phyloP scores from a whole-genome alignment of 2,329 filamentous ascomycete species.

The Fusarium tuaranense region DNA sequence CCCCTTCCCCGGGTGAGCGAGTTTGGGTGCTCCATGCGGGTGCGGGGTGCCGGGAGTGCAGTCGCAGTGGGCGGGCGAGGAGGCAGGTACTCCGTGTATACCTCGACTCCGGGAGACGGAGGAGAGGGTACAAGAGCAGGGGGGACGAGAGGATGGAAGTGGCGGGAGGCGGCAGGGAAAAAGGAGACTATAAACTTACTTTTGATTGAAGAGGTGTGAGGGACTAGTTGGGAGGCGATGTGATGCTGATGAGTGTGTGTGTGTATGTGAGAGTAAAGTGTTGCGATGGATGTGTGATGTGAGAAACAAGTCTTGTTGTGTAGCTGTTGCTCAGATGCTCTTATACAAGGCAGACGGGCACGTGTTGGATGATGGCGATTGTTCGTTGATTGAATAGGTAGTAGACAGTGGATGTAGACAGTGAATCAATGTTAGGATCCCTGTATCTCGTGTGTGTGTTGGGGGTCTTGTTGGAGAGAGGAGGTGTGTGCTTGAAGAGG shows the following conservation, averaged over 20 bases:
- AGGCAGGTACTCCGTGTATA: slow-evolving; percentile 37
- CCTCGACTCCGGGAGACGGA: slow-evolving; percentile 20
- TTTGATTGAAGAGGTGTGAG: slow-evolving; percentile 20
- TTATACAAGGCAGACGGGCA: slow-evolving; percentile 4
- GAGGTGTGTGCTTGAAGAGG: not conserved
- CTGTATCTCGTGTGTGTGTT: not conserved
- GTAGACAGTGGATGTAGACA: not conserved
- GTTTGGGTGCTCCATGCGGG: slow-evolving; percentile 7
- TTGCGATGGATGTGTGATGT: slow-evolving; percentile 14
- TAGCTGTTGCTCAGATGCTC: slow-evolving; percentile 12
- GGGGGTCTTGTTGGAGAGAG: slow-evolving; percentile 1
- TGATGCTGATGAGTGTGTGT: slow-evolving; percentile 2
- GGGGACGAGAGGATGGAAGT: not conserved
- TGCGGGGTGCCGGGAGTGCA: slow-evolving; percentile 30
- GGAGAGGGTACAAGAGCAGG: not conserved
- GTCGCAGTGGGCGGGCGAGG: not conserved
- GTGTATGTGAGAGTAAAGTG: not conserved
- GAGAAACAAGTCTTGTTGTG: not conserved
- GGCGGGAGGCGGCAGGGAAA: slow-evolving; percentile 4
- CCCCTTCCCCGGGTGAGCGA: slow-evolving; percentile 10
- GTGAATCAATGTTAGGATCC: not conserved
- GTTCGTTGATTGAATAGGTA: not conserved
- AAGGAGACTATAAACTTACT: slow-evolving; percentile 25
- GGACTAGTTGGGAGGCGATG: slow-evolving; percentile 4
- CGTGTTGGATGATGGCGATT: slow-evolving; percentile 1